Base-by-base conservation (phyloP, 495 filamentous ascomycete species). In the Penicillium lividum region DNA sequence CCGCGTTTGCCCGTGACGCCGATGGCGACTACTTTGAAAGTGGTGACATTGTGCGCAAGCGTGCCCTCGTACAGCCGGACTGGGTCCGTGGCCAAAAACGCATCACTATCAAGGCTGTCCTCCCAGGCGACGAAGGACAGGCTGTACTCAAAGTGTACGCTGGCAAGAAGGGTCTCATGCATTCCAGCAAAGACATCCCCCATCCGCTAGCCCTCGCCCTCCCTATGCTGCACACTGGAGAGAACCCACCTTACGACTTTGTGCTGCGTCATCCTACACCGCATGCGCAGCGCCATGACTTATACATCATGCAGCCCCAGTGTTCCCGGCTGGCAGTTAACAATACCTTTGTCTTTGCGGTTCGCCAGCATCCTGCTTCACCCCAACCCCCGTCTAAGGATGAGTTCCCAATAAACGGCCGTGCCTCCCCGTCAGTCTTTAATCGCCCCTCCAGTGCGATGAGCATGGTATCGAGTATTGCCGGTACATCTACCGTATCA, bases 331-430 rank as follows among this genome's bases (percentile, higher is more conserved):
- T 99, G 10, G 92, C 91, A 8, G 73, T 95, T 43, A 96, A 97
- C 75, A 98, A 98, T 68, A 99, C 94, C 7, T 99, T 96, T 68
- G 93, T 99, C 27, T 99, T 99, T 67, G 87, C 89, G 51, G 88
- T 98, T 49, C 89, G 94, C 29, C 94, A 99, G 67, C 92, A 98
- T 68, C 90, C 92, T 0, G 88, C 91, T 36, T 86, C 87, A 0
- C 69, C 78, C 5, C 68, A 73, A 29, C 60, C 71, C 33, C 63
- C 80, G 18, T 73, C 82, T 5, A 78, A 63, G 78, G 62, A 75
- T 70, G 61, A 86, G 77, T 48, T 77, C 66, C 54, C 59, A 1
- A 56, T 64, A 27, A 71, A 67, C 38, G 76, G 76, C 5, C 74
- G 75, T 10, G 70, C 82, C 7, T 91, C 88, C 13, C 89, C 90